Percentiles rank a stretch among this genome's conserved stretches.
phyloP scores from a whole-genome alignment of 2,329 filamentous ascomycete genomes.

The Beauveria scarabaeidicola region DNA sequence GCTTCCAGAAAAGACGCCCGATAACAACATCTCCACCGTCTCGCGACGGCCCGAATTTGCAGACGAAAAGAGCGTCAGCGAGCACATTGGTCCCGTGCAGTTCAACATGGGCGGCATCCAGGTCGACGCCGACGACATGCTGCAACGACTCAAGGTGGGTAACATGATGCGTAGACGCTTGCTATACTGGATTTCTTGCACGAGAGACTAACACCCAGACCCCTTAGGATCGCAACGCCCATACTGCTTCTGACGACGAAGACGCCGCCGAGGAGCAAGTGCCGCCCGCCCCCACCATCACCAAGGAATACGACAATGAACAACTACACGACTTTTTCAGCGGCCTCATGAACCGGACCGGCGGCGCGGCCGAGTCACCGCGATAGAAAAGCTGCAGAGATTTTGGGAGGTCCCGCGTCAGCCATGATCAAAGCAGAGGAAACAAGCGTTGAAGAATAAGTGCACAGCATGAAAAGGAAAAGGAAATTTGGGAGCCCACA shows the following conservation, averaged over 20 bases:
- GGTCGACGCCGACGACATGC: slow-evolving; percentile 88
- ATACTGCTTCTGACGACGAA: slow-evolving; percentile 37
- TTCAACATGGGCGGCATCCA: slow-evolving; percentile 97
- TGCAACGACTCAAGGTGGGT: slow-evolving; percentile 72
- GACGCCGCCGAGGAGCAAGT: slow-evolving; percentile 29
- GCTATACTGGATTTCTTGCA: neutral
- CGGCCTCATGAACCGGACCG: slow-evolving; percentile 49
- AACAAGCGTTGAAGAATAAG: neutral
- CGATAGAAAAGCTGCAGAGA: slow-evolving; percentile 6
- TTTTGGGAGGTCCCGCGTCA: too few species aligned
- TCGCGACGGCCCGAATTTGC: slow-evolving; percentile 24
- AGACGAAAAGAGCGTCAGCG: slow-evolving; percentile 48
- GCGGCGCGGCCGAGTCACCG: slow-evolving; percentile 16
- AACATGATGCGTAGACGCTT: neutral
- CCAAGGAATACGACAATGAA: slow-evolving; percentile 40
- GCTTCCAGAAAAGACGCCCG: slow-evolving; percentile 35
- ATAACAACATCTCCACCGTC: slow-evolving; percentile 17
- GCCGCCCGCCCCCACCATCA: slow-evolving; percentile 28
- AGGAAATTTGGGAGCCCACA: slow-evolving; percentile 4
- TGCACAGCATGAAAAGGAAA: slow-evolving; percentile 5
- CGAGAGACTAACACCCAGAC: neutral
- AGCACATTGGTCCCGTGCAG: slow-evolving; percentile 88
- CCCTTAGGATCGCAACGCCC: slow-evolving; percentile 48
- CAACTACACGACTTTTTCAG: slow-evolving; percentile 52
- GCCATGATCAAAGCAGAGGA: too few species aligned